Percentiles rank a stretch among this genome's conserved stretches.
phyloP scores from a whole-genome alignment of 1,139 yeast genomes.

The Eremothecium sinecaudum region DNA sequence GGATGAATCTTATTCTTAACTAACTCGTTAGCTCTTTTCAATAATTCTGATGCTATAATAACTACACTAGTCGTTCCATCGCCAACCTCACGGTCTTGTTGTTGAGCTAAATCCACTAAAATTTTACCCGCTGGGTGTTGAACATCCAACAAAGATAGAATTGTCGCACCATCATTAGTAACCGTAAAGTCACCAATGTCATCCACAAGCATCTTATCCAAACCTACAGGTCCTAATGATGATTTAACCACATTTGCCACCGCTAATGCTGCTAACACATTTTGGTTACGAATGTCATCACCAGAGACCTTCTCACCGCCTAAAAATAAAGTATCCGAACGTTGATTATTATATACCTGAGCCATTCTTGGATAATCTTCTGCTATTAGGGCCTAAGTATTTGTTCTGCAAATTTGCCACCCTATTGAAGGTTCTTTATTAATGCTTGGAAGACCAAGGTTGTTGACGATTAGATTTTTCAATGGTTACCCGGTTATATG shows the following conservation, averaged over 20 bases:
- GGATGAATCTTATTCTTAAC: conserved; percentile 94
- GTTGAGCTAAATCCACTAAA: conserved; percentile 93
- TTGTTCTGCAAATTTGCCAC: too few species aligned
- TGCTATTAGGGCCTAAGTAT: too few species aligned
- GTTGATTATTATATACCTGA: conserved; percentile 54
- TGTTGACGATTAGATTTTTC: too few species aligned
- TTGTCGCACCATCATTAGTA: conserved; percentile 98
- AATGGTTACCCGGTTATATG: too few species aligned
- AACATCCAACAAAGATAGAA: conserved; percentile 79
- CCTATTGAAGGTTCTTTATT: too few species aligned
- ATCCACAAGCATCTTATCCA: conserved; percentile 97
- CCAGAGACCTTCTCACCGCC: conserved; percentile 97
- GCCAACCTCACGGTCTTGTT: conserved; percentile 97
- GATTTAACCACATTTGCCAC: conserved; percentile 97
- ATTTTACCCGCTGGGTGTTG: conserved; percentile 99
- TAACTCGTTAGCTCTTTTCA: conserved; percentile 87
- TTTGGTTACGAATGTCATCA: conserved; percentile 92
- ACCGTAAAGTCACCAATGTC: conserved; percentile 99
- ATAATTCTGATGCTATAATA: conserved; percentile 84
- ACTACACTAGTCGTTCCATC: conserved; percentile 98
- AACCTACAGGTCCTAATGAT: conserved; percentile 95
- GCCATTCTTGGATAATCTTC: conserved; percentile 37
- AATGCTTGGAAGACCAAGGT: too few species aligned
- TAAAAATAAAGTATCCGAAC: conserved; percentile 85
- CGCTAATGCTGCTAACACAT: conserved; percentile 90